Percentiles rank a stretch among this genome's conserved stretches.
phyloP scores from a whole-genome alignment of 2,329 filamentous ascomycete genomes.

The Cytospora paraplurivora region DNA sequence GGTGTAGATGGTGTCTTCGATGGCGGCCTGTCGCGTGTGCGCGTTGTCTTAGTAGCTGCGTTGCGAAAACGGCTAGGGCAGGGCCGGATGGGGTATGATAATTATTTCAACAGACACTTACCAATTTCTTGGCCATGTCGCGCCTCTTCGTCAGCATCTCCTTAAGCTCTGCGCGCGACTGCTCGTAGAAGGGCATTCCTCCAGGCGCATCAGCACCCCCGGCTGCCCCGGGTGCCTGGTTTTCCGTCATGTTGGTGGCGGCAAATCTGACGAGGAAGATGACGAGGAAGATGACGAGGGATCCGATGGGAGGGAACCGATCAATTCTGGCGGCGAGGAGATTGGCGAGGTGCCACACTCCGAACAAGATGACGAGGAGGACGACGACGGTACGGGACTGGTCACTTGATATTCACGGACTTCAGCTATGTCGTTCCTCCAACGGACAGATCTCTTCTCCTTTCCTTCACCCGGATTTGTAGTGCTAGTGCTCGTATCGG shows the following conservation, averaged over 20 bases:
- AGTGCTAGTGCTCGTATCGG: neutral
- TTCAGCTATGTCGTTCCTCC: neutral
- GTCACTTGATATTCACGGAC: neutral
- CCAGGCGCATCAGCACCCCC: conserved; percentile 46
- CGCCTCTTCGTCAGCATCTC: conserved; percentile 68
- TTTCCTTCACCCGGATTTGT: neutral
- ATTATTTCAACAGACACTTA: conserved; percentile 25
- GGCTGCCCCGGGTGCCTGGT: conserved; percentile 33
- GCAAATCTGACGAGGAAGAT: conserved; percentile 2
- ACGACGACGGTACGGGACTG: neutral
- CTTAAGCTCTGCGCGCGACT: conserved; percentile 66
- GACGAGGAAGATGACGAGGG: too few species aligned
- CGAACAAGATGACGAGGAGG: neutral
- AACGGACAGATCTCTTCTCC: neutral
- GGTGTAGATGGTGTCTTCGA: conserved; percentile 79
- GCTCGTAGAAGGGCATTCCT: conserved; percentile 69
- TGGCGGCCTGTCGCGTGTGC: conserved; percentile 29
- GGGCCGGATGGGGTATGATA: neutral
- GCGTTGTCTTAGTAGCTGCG: neutral
- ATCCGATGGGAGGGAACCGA: neutral
- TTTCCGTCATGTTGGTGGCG: conserved; percentile 37
- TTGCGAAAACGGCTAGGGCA: neutral
- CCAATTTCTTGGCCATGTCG: conserved; percentile 46
- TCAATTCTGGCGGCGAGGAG: too few species aligned
- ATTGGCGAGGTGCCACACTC: too few species aligned